These are phyloP conservation scores for Candida berthetii DNA, from an alignment of 805 yeast genomes.

Conservation along the genomic window DNA sequence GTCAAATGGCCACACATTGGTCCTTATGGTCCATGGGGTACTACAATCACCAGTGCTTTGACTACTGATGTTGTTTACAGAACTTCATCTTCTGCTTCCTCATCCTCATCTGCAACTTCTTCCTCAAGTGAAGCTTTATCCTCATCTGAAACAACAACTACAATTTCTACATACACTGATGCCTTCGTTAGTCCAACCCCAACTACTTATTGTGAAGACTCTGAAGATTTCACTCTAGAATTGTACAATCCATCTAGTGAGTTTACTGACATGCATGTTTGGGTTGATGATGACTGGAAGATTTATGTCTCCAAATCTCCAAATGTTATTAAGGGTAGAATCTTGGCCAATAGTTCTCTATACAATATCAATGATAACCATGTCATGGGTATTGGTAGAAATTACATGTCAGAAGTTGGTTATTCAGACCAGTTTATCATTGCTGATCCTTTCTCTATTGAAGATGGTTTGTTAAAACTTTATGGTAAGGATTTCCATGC, in stretches of 20 bases:
- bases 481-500: conserved; percentile 14
- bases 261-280: conserved; percentile 16
- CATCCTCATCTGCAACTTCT: not conserved
- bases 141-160: not conserved
- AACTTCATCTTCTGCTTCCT: not conserved
- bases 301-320: conserved; percentile 4
- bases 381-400: conserved; percentile 12
- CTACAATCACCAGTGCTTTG: not conserved
- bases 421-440: conserved; percentile 4
- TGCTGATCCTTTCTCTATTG: conserved; percentile 10
- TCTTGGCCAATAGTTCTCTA: conserved; percentile 7
- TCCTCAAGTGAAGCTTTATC: not conserved
- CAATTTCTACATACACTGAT: not conserved
- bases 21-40: not conserved
- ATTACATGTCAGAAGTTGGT: conserved; percentile 7
- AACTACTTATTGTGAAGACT: conserved; percentile 4
- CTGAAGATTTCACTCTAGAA: conserved; percentile 2
- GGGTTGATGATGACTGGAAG: conserved; percentile 8
- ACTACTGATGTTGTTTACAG: not conserved
- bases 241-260: conserved; percentile 11
- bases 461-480: conserved; percentile 10
- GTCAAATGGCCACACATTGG: not conserved
- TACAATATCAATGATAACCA: conserved; percentile 1
- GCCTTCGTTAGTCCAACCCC: not conserved
- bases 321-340: not conserved